Conservation (phyloP, 768 basidiomycete genomes). For the Calocera viscosa region DNA sequence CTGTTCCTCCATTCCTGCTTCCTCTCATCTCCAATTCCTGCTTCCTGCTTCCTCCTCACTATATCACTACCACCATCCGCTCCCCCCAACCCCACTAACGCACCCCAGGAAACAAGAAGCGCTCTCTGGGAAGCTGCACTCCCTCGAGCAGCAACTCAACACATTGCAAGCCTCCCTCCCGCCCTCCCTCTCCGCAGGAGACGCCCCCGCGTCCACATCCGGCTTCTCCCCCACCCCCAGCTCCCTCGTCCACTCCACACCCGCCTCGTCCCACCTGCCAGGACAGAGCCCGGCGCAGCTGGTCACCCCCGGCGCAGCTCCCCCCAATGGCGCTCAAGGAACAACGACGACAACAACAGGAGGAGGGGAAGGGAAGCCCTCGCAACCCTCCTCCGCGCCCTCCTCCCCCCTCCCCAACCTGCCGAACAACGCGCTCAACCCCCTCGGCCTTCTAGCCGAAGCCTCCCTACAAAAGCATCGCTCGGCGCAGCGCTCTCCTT, state of each 20-base stretch:
- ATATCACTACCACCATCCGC: neutral
- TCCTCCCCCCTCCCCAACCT: conserved; percentile 46
- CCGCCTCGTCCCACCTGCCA: conserved; percentile 22
- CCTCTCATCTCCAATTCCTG: conserved; percentile 30
- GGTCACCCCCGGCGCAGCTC: conserved; percentile 6
- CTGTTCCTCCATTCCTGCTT: neutral
- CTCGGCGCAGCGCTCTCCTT: neutral
- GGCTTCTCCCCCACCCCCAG: neutral
- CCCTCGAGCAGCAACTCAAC: conserved; percentile 1
- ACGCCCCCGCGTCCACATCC: neutral
- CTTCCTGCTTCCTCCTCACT: conserved; percentile 38
- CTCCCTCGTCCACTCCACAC: conserved; percentile 12
- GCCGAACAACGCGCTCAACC: conserved; percentile 86
- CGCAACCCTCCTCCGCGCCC: conserved; percentile 12
- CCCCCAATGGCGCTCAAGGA: conserved; percentile 9
- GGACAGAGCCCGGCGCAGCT: conserved; percentile 16
- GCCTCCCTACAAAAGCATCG: conserved; percentile 41
- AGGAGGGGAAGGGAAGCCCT: neutral
- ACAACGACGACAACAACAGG: neutral
- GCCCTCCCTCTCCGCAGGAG: neutral
- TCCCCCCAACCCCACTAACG: neutral
- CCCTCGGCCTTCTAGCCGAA: conserved; percentile 83
- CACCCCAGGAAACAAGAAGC: neutral
- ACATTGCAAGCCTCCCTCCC: neutral
- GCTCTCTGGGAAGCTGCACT: neutral